A percentile compares a stretch with the other conserved stretches of the same genome.
phyloP scores from a whole-genome alignment of 306 rosid genomes.

The Glycine latifolia region DNA sequence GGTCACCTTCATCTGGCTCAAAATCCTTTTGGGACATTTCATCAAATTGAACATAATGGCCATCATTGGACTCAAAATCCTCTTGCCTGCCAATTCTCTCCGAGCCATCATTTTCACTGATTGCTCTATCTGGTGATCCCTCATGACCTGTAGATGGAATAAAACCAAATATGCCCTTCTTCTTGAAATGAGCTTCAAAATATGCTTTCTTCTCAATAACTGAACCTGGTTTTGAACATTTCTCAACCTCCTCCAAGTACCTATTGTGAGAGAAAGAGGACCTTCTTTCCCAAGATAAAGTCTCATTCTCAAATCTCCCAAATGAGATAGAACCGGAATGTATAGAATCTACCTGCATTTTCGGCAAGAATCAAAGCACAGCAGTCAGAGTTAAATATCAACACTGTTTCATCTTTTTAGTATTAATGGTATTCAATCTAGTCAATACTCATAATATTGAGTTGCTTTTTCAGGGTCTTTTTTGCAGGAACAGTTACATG shows the following conservation, averaged over 20 bases:
- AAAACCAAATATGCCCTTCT: conserved; percentile 62
- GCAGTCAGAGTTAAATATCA: conserved; percentile 37
- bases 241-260: conserved; percentile 85
- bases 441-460: conserved; percentile 10
- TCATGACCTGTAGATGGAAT: conserved; percentile 42
- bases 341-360: conserved; percentile 69
- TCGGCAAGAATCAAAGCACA: conserved; percentile 38
- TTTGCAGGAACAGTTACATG: not conserved
- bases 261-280: conserved; percentile 78
- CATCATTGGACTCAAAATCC: conserved; percentile 56
- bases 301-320: conserved; percentile 78
- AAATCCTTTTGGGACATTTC: conserved; percentile 34
- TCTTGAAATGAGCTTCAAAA: conserved; percentile 86
- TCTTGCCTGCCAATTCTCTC: conserved; percentile 51
- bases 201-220: conserved; percentile 73
- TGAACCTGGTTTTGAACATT: conserved; percentile 77
- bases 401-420: not conserved
- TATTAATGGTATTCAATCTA: conserved; percentile 17
- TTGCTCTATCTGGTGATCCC: conserved; percentile 39
- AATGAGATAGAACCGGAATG: conserved; percentile 87
- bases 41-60: conserved; percentile 44
- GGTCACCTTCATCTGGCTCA: conserved; percentile 25
- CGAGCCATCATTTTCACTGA: conserved; percentile 51
- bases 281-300: conserved; percentile 82
- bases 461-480: not conserved